These are phyloP conservation scores for Irpex sp. DNA, from an alignment of 1,284 basidiomycete species.

Conservation along the genomic window DNA sequence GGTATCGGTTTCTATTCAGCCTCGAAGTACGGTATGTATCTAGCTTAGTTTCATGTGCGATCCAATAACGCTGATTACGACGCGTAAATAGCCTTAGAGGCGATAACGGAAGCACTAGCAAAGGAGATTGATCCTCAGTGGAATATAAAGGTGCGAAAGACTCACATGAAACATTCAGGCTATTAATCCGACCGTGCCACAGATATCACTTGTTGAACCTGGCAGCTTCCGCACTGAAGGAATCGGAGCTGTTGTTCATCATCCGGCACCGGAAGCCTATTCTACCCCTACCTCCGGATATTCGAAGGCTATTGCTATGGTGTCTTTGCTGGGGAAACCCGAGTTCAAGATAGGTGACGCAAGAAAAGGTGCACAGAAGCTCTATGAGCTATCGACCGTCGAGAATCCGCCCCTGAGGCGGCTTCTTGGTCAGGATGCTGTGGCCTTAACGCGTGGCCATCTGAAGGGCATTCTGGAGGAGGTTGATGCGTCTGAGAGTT, in stretches of 20 bases:
- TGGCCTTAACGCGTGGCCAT: slow-evolving; percentile 41
- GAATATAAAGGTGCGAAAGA: slow-evolving; percentile 6
- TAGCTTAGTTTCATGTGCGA: background rate
- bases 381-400: slow-evolving; percentile 30
- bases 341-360: background rate
- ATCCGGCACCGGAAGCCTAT: background rate
- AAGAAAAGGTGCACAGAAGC: background rate
- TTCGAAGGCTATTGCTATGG: background rate
- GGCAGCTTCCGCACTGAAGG: slow-evolving; percentile 6
- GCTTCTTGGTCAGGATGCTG: slow-evolving; percentile 43
- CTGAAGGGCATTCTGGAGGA: background rate
- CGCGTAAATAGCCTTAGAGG: background rate
- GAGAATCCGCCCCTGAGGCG: slow-evolving; percentile 42
- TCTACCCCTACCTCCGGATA: background rate
- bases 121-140: slow-evolving; percentile 4
- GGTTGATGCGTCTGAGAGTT: background rate
- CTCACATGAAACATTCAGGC: background rate
- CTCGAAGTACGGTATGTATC: slow-evolving; percentile 23
- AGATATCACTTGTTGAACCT: slow-evolving; percentile 9
- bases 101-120: background rate
- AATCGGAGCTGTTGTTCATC: background rate
- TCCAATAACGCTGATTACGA: background rate
- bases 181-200: background rate
- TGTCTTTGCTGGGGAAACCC: background rate
- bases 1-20: slow-evolving; percentile 29